Conservation (phyloP, 495 filamentous ascomycete species). For the Aspergillus hancockii region DNA sequence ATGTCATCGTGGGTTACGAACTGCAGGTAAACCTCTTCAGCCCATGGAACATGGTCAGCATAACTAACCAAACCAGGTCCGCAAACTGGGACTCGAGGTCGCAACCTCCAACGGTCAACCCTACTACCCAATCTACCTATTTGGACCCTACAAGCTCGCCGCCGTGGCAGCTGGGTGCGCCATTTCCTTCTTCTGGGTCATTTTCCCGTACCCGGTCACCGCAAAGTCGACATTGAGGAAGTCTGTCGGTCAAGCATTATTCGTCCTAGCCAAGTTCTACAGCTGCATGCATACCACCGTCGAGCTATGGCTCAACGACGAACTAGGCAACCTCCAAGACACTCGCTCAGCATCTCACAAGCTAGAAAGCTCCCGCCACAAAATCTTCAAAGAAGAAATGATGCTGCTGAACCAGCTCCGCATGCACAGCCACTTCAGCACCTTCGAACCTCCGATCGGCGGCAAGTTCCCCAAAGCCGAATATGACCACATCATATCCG, state of each 20-base stretch:
- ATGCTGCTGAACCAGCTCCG: conserved; percentile 33
- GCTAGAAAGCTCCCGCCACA: conserved; percentile 26
- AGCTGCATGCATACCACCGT: conserved; percentile 67
- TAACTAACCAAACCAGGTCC: conserved; percentile 40
- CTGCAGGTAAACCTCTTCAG: conserved; percentile 55
- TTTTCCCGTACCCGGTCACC: conserved; percentile 72
- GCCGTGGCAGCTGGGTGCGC: conserved; percentile 66
- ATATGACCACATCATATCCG: conserved; percentile 36
- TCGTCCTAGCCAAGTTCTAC: conserved; percentile 73
- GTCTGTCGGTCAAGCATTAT: conserved; percentile 64
- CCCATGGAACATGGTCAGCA: not conserved
- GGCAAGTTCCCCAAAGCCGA: conserved; percentile 37
- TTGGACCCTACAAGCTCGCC: conserved; percentile 71
- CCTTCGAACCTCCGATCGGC: conserved; percentile 37
- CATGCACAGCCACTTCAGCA: conserved; percentile 36
- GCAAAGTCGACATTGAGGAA: conserved; percentile 67
- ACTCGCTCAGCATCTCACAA: conserved; percentile 20
- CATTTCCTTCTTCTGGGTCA: conserved; percentile 76
- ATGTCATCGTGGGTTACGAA: conserved; percentile 74
- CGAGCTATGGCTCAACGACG: conserved; percentile 55
- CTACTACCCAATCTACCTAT: conserved; percentile 65
- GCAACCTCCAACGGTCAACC: conserved; percentile 65
- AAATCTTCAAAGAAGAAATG: conserved; percentile 37
- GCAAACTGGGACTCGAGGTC: conserved; percentile 57
- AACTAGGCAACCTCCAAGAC: conserved; percentile 54